Conservation (phyloP, 768 basidiomycete genomes). For the Pleurotus tuber-regium region DNA sequence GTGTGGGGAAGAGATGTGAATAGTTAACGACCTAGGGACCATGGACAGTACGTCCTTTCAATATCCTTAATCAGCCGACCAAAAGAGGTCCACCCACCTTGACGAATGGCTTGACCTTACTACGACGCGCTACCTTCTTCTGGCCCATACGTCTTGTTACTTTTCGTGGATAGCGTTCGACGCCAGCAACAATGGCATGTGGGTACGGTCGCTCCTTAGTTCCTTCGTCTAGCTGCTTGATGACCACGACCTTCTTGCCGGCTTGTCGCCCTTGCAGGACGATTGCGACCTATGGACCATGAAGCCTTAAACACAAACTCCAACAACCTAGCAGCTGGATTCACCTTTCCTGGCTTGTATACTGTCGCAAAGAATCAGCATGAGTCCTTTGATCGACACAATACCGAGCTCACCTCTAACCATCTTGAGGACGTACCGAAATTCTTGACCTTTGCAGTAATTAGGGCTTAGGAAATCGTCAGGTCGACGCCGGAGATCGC, state of each 20-base stretch:
- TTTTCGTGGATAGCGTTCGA: conserved; percentile 98
- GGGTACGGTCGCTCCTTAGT: conserved; percentile 96
- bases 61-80: not conserved
- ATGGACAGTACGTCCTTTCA: not conserved
- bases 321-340: conserved; percentile 3
- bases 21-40: conserved; percentile 85
- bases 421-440: conserved; percentile 50
- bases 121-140: conserved; percentile 89
- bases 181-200: conserved; percentile 96
- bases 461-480: conserved; percentile 22
- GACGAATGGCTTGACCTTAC: conserved; percentile 99
- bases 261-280: conserved; percentile 99
- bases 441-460: conserved; percentile 35
- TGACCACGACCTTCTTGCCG: conserved; percentile 98
- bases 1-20: conserved; percentile 98
- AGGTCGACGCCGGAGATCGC: conserved; percentile 28
- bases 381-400: not conserved
- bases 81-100: conserved; percentile 61
- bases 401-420: conserved; percentile 47
- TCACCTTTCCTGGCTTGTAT: conserved; percentile 93
- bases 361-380: conserved; percentile 42
- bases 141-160: conserved; percentile 97
- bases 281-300: conserved; percentile 74
- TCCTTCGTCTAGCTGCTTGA: conserved; percentile 97
- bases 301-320: not conserved